Conservation (phyloP, 768 basidiomycete genomes). For the Suillus decipiens region DNA sequence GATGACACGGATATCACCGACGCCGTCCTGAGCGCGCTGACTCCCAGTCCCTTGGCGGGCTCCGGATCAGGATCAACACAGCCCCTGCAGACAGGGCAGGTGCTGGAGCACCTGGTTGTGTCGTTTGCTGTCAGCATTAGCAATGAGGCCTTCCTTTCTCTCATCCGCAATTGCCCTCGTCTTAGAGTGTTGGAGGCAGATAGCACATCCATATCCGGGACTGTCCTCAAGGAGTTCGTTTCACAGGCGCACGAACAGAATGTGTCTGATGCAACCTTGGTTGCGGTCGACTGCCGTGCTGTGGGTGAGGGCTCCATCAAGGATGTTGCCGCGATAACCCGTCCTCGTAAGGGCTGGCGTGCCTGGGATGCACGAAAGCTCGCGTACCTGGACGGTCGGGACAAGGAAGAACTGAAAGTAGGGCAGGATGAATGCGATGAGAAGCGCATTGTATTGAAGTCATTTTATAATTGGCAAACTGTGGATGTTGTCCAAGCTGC, state of each 20-base stretch:
- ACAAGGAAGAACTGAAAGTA: conserved; percentile 62
- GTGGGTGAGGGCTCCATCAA: conserved; percentile 62
- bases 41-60: conserved; percentile 37
- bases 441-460: conserved; percentile 72
- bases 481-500: conserved; percentile 73
- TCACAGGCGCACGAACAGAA: conserved; percentile 50
- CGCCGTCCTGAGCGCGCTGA: conserved; percentile 63
- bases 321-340: conserved; percentile 57
- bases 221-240: conserved; percentile 69
- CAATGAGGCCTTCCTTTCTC: conserved; percentile 59
- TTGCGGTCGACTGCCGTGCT: conserved; percentile 75
- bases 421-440: conserved; percentile 85
- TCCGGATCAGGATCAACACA: conserved; percentile 19
- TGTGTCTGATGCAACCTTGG: conserved; percentile 52
- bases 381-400: conserved; percentile 68
- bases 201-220: conserved; percentile 68
- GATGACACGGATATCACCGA: conserved; percentile 78
- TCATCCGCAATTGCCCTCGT: conserved; percentile 63
- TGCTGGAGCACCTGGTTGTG: conserved; percentile 69
- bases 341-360: conserved; percentile 75
- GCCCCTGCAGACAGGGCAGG: conserved; percentile 57
- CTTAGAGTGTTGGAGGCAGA: conserved; percentile 77
- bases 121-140: conserved; percentile 67
- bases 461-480: conserved; percentile 85
- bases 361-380: conserved; percentile 72